Conservation (phyloP, 805 yeast genomes). For the Pichia membranifaciens region DNA sequence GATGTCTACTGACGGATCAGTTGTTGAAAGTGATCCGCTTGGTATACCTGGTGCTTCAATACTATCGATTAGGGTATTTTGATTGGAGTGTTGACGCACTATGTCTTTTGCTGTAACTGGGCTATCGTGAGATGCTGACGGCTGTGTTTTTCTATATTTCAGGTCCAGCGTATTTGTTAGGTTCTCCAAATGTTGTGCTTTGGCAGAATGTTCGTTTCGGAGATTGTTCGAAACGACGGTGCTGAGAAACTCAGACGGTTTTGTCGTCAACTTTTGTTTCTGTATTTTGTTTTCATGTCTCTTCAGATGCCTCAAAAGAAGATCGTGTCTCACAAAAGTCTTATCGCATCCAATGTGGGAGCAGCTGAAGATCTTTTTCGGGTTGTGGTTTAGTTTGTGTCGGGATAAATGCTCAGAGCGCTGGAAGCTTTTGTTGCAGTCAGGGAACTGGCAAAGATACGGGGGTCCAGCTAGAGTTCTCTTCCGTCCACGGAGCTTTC, state of each 20-base stretch:
- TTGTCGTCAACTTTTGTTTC: conserved; percentile 7
- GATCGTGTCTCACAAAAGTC: conserved; percentile 58
- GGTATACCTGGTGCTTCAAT: background rate
- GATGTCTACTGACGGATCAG: background rate
- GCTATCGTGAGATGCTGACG: background rate
- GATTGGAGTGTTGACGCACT: conserved; percentile 19
- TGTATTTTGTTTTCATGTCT: conserved; percentile 32
- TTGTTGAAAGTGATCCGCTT: background rate
- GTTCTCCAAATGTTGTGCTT: background rate
- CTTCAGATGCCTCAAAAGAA: conserved; percentile 41
- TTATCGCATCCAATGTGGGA: conserved; percentile 42
- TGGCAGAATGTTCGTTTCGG: background rate
- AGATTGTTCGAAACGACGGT: conserved; percentile 11
- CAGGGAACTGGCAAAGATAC: conserved; percentile 37
- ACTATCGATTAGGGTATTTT: background rate
- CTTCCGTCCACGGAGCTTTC: conserved; percentile 14
- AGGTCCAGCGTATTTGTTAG: background rate
- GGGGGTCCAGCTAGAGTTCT: conserved; percentile 25
- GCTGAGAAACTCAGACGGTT: conserved; percentile 8
- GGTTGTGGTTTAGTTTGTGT: conserved; percentile 57
- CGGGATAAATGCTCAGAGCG: conserved; percentile 61
- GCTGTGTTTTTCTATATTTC: conserved; percentile 2
- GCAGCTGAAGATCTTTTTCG: conserved; percentile 50
- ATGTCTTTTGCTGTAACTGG: conserved; percentile 19
- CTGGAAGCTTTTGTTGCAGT: conserved; percentile 51